Evolutionary conservation across 1,139 yeast species (phyloP).

Genomic region (Pichia kudriavzevii): DNA sequence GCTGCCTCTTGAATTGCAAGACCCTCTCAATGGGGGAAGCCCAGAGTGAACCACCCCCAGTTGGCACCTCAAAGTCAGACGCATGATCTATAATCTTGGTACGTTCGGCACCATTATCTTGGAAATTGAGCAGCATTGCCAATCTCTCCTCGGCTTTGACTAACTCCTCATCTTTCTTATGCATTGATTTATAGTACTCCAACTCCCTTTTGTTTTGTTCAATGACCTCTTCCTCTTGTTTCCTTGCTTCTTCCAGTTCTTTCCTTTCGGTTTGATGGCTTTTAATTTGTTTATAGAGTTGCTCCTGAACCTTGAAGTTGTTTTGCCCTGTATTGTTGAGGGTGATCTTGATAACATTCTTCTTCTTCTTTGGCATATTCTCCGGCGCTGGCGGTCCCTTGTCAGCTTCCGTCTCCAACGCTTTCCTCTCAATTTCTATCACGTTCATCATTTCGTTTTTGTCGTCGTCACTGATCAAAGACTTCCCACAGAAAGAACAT

Average conservation of each 20-base stretch:
- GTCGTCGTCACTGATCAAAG: constrained; percentile 55
- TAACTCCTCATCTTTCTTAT: constrained; percentile 45
- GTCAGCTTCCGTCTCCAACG: constrained; percentile 26
- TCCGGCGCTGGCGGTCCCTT: constrained; percentile 9
- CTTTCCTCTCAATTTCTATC: constrained; percentile 42
- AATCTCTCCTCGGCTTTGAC: constrained; percentile 63
- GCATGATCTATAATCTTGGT: constrained; percentile 91
- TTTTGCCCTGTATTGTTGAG: constrained; percentile 55
- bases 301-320: constrained; percentile 61
- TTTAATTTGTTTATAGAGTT: constrained; percentile 49
- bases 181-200: constrained; percentile 31
- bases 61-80: constrained; percentile 67
- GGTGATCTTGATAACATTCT: constrained; percentile 42
- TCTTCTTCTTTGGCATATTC: constrained; percentile 21
- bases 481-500: constrained; percentile 75
- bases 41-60: constrained; percentile 57
- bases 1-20: constrained; percentile 71
- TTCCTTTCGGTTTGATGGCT: constrained; percentile 28
- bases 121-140: constrained; percentile 68
- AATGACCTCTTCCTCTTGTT: constrained; percentile 34
- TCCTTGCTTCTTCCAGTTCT: constrained; percentile 29
- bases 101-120: constrained; percentile 80
- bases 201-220: constrained; percentile 34
- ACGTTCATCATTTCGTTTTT: constrained; percentile 48
- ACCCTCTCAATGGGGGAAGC: constrained; percentile 87